Conservation (phyloP, 2,329 filamentous ascomycete genomes). For the Colletotrichum kahawae region DNA sequence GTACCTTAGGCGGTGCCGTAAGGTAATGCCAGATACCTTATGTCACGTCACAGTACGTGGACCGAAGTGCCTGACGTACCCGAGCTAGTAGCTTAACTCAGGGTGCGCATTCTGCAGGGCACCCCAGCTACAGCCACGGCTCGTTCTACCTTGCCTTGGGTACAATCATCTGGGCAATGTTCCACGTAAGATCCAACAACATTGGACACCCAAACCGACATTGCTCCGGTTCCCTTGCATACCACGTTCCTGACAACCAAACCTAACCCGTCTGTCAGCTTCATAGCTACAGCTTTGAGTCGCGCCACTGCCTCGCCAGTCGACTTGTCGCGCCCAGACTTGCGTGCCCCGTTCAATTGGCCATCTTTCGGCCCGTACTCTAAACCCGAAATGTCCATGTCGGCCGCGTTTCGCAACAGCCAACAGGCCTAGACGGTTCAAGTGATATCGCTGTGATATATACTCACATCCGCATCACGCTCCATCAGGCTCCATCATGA, state of each 20-base stretch:
- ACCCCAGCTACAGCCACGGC: not conserved
- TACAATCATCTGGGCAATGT: not conserved
- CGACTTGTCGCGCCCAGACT: not conserved
- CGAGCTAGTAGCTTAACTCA: not conserved
- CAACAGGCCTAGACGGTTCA: not conserved
- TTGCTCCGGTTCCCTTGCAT: conserved; percentile 16
- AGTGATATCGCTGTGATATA: conserved; percentile 33
- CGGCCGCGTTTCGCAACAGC: not conserved
- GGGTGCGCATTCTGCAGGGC: not conserved
- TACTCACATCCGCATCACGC: not conserved
- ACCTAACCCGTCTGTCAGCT: not conserved
- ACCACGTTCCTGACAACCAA: not conserved
- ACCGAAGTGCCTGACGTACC: not conserved
- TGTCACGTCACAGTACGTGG: not conserved
- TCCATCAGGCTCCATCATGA: conserved; percentile 40
- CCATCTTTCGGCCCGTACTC: not conserved
- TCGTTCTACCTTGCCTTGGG: not conserved
- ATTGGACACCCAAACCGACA: not conserved
- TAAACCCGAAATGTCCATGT: conserved; percentile 15
- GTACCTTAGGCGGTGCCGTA: not conserved
- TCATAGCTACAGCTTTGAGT: not conserved
- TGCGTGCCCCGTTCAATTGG: not conserved
- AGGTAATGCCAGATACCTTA: not conserved
- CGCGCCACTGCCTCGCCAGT: not conserved
- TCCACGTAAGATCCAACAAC: not conserved